phyloP scores from a whole-genome alignment of 441 rosid species.

The Gossypium schwendimanii region DNA sequence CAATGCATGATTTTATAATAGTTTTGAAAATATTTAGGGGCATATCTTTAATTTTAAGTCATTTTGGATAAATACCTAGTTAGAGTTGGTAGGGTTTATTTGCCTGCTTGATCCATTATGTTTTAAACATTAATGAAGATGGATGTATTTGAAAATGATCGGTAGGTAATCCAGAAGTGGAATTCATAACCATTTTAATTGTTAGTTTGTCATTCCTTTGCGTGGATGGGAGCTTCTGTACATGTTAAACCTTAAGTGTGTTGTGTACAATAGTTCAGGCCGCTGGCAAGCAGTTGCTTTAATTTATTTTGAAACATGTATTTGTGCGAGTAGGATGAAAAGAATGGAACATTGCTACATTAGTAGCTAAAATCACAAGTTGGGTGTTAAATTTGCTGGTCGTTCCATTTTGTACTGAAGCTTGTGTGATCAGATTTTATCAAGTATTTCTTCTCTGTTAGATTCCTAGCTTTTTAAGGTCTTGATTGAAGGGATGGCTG shows the following conservation, averaged over 20 bases:
- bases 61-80: background rate
- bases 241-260: background rate
- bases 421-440: background rate
- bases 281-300: background rate
- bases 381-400: background rate
- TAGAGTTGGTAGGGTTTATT: background rate
- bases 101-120: too few species aligned
- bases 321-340: background rate
- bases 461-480: background rate
- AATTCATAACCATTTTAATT: background rate
- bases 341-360: background rate
- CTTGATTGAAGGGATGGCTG: background rate
- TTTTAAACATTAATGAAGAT: background rate
- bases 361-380: background rate
- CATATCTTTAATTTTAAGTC: background rate
- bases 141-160: background rate
- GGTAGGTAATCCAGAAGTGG: background rate
- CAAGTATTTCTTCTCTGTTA: background rate
- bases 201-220: background rate
- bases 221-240: slow-evolving; percentile 3
- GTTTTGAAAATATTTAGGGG: background rate
- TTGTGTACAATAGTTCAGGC: background rate
- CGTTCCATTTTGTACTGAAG: background rate
- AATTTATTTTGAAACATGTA: background rate
- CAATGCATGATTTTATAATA: too few species aligned